Percentiles rank a stretch among this genome's conserved stretches.
Evolutionary conservation across 305 asterid species (phyloP).

Genomic region (Fraxinus albicans): DNA sequence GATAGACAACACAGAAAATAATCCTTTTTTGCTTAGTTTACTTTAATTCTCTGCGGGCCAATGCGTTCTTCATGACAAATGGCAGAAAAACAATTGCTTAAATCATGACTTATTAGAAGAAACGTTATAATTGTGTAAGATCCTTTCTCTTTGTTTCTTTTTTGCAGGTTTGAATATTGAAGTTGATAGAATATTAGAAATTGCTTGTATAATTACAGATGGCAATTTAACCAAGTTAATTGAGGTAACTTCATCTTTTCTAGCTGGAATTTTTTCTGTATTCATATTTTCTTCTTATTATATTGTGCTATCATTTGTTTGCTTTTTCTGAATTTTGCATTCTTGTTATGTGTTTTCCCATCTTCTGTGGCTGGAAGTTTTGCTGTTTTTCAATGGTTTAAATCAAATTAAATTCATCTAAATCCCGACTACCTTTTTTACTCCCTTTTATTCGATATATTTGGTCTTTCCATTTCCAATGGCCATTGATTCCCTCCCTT

Average conservation of each 20-base stretch:
- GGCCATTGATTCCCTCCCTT: constrained; percentile 15
- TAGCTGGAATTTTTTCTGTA: neutral
- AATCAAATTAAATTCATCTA: neutral
- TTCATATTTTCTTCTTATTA: constrained; percentile 9
- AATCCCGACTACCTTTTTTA: neutral
- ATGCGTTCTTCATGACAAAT: constrained; percentile 1
- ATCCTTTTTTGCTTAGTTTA: neutral
- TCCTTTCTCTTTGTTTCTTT: constrained; percentile 9
- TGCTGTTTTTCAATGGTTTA: neutral
- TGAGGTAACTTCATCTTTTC: constrained; percentile 52
- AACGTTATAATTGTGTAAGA: neutral
- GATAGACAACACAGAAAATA: neutral
- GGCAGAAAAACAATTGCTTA: constrained; percentile 14
- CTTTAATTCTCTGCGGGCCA: neutral
- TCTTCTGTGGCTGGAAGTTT: neutral
- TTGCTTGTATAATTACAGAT: constrained; percentile 88
- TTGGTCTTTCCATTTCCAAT: neutral
- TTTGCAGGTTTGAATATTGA: constrained; percentile 79
- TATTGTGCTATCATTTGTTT: constrained; percentile 13
- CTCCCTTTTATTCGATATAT: neutral
- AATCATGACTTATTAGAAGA: constrained; percentile 10
- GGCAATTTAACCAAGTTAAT: constrained; percentile 69
- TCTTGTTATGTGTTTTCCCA: neutral
- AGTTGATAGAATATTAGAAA: constrained; percentile 80
- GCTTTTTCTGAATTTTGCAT: constrained; percentile 13